Conservation (phyloP, 2,329 filamentous ascomycete genomes). For the Karstenula rhodostoma region DNA sequence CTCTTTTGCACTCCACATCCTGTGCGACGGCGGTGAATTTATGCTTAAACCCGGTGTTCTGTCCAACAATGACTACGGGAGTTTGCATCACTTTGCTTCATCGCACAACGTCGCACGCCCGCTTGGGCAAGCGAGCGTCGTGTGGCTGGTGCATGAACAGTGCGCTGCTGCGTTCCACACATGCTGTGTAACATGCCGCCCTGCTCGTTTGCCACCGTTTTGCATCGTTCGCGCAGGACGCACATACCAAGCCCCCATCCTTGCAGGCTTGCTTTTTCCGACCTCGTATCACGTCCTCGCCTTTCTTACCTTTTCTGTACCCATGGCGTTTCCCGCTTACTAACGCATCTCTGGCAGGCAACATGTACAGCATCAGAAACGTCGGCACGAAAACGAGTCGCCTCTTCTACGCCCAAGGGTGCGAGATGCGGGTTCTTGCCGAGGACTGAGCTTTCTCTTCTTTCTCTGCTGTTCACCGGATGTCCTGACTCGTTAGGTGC, state of each 20-base stretch:
- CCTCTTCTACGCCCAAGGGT: slow-evolving; percentile 93
- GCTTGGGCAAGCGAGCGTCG: slow-evolving; percentile 30
- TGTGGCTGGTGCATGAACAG: slow-evolving; percentile 29
- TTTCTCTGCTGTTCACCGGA: neutral
- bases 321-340: neutral
- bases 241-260: slow-evolving; percentile 1
- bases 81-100: slow-evolving; percentile 25
- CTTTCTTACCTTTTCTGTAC: slow-evolving; percentile 8
- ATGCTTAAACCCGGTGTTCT: slow-evolving; percentile 28
- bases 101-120: slow-evolving; percentile 32
- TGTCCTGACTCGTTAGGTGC: slow-evolving; percentile 2
- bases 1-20: neutral
- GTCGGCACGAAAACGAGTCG: slow-evolving; percentile 74
- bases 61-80: slow-evolving; percentile 25
- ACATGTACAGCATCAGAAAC: slow-evolving; percentile 92
- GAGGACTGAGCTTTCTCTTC: slow-evolving; percentile 17
- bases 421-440: slow-evolving; percentile 56
- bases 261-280: slow-evolving; percentile 19
- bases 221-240: slow-evolving; percentile 28
- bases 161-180: slow-evolving; percentile 24
- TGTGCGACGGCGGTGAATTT: slow-evolving; percentile 44
- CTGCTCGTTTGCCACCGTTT: slow-evolving; percentile 19
- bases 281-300: slow-evolving; percentile 13
- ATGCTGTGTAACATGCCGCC: slow-evolving; percentile 38
- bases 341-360: slow-evolving; percentile 65